Percentiles rank a stretch among this genome's conserved stretches.
These are phyloP conservation scores for Scutellaria galericulata DNA, from an alignment of 257 asterid genomes.

Conservation along the genomic window DNA sequence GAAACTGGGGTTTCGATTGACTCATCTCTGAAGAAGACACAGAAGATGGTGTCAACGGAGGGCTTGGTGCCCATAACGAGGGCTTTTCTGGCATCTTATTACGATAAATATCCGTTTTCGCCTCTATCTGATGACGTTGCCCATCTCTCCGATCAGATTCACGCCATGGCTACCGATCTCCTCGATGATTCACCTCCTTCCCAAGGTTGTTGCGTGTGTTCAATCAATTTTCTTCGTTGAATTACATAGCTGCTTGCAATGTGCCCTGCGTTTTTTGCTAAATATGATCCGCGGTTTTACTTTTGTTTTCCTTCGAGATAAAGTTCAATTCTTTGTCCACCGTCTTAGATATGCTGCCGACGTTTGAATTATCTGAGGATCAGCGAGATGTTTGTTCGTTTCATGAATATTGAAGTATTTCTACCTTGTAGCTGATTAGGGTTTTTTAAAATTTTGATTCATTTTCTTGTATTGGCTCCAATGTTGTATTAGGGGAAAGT, in stretches of 20 bases:
- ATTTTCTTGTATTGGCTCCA: slow-evolving; percentile 4
- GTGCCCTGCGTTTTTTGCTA: neutral
- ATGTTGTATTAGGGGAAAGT: slow-evolving; percentile 61
- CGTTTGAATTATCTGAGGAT: slow-evolving; percentile 27
- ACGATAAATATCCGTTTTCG: slow-evolving; percentile 71
- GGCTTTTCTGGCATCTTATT: slow-evolving; percentile 79
- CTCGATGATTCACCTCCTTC: slow-evolving; percentile 54
- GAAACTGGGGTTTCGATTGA: slow-evolving; percentile 13
- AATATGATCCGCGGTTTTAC: slow-evolving; percentile 4
- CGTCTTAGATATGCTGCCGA: neutral
- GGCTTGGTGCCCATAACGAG: slow-evolving; percentile 96
- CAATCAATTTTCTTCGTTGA: neutral
- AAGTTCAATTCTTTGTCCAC: neutral
- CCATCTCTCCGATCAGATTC: slow-evolving; percentile 70
- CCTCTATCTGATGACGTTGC: slow-evolving; percentile 74
- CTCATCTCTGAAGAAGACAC: slow-evolving; percentile 4
- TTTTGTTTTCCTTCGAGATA: neutral
- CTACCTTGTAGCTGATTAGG: slow-evolving; percentile 9
- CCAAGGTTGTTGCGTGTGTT: slow-evolving; percentile 54
- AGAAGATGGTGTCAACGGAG: slow-evolving; percentile 72
- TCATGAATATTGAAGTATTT: neutral
- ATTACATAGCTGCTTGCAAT: neutral
- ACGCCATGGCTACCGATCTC: slow-evolving; percentile 67
- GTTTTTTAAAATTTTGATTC: neutral
- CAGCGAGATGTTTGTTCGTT: neutral